Conservation (phyloP, 1,284 basidiomycete genomes). For the Irpex sp. region DNA sequence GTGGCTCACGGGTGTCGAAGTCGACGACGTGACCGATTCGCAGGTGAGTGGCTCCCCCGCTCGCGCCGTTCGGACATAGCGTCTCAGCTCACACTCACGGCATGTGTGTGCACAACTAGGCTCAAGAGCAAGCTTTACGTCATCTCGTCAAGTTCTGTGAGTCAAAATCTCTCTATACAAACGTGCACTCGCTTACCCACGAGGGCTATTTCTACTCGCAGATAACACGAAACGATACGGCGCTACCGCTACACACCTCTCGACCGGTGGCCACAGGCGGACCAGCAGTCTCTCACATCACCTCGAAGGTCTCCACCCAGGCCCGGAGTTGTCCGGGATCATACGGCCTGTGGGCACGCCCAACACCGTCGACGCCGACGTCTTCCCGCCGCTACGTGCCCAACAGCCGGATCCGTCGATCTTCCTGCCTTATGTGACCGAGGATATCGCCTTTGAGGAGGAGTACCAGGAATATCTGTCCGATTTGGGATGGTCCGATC, state of each 20-base stretch:
- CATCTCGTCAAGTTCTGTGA: conserved; percentile 93
- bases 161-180: conserved; percentile 21
- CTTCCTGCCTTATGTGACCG: conserved; percentile 80
- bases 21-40: conserved; percentile 86
- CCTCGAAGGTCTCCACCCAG: conserved; percentile 72
- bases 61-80: background rate
- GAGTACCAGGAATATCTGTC: conserved; percentile 86
- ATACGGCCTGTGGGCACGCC: conserved; percentile 75
- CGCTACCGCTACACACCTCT: conserved; percentile 51
- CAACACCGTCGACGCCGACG: conserved; percentile 72
- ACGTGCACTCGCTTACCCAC: conserved; percentile 1
- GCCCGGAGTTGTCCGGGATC: conserved; percentile 68
- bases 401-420: conserved; percentile 81
- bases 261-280: conserved; percentile 60
- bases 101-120: conserved; percentile 39
- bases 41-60: conserved; percentile 41
- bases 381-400: conserved; percentile 79
- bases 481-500: conserved; percentile 73
- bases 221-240: conserved; percentile 83
- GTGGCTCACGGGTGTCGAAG: conserved; percentile 93
- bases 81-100: conserved; percentile 6
- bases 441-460: conserved; percentile 84
- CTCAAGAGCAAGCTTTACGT: conserved; percentile 95
- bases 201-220: conserved; percentile 23
- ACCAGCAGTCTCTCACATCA: conserved; percentile 79